Evolutionary conservation across 2,329 filamentous ascomycete species (phyloP), one percentile per base, ranked within the genome.

Genomic region (Neurospora sp.): DNA sequence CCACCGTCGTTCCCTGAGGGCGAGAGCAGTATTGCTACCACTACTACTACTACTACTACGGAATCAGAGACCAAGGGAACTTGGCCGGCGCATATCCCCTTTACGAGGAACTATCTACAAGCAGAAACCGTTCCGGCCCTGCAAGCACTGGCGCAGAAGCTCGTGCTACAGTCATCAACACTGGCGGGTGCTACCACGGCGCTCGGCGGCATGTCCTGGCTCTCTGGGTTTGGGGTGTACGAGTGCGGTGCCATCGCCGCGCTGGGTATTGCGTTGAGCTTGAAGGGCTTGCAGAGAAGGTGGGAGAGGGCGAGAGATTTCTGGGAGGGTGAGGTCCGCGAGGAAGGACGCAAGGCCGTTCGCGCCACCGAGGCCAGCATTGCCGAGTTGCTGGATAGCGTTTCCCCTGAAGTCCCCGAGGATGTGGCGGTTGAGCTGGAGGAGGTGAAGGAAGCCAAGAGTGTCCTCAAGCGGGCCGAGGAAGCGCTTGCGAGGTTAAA

Each of bases 11-110:
- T 33, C 11, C n/a, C 69, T 2, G 46, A 58, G 13, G 15, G 28
- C 23, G 62, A 68, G 11, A 19, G 68, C 68, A 71, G 3, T 33
- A 23, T 58, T 17, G 52, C 13, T 17, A 33, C 52, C 17, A 58
- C 46, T 1, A 8, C 46, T 17, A 17, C 52, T 3, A 8, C 28
- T 19, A 19, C 3, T 4, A 33, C 13, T 17, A 33, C 52, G 52
- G 23, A 4, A 28, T 28, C 19, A 0, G 52, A 58, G 23, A 58
- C 52, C 17, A 58, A 77, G 42, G 80, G 76, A 28, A 87, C 85
- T 36, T 97, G 92, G 93, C 92, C 90, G 1, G 85, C 87, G 2
- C 88, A 93, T 70, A 95, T 97, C 71, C 83, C 90, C 15, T 84
- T 87, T 36, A 89, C 90, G 8, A 88, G 93, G n/a, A 82, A 85